Percentiles rank a stretch among this genome's conserved stretches.
Conservation (phyloP, 108 stramenopile genomes). For the Pseudonitzschia pungens region DNA sequence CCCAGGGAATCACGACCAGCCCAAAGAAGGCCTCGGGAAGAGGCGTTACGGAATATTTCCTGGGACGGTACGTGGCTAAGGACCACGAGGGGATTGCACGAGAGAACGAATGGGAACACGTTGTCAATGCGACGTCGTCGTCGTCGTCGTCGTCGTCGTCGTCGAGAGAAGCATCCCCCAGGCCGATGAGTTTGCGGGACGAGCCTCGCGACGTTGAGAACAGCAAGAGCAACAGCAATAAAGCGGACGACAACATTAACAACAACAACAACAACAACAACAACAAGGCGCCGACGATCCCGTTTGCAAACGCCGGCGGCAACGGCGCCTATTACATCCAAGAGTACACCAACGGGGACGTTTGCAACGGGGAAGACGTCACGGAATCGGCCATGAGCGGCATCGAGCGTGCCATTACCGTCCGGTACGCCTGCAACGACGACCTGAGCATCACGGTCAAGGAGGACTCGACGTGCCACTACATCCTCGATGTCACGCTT, state of each 20-base stretch:
- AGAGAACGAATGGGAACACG: conserved; percentile 65
- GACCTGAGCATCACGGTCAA: conserved; percentile 58
- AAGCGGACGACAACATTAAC: conserved; percentile 4
- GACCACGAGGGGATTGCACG: conserved; percentile 40
- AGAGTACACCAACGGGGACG: conserved; percentile 72
- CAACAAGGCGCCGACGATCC: neutral
- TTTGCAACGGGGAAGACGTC: conserved; percentile 77
- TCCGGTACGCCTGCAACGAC: conserved; percentile 73
- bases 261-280: neutral
- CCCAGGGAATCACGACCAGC: conserved; percentile 27
- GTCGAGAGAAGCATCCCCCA: neutral
- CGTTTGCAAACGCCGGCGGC: conserved; percentile 38
- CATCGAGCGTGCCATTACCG: conserved; percentile 68
- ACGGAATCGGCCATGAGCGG: conserved; percentile 73
- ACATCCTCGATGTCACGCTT: conserved; percentile 67
- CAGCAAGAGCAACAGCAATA: conserved; percentile 5
- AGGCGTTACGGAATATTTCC: conserved; percentile 50
- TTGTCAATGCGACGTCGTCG: conserved; percentile 55
- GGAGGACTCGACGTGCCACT: conserved; percentile 89
- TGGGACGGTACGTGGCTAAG: conserved; percentile 54
- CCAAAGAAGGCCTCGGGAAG: neutral
- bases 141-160: neutral
- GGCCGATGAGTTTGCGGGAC: neutral
- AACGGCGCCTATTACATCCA: conserved; percentile 69
- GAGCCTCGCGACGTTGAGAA: neutral